Conservation (phyloP, 2,329 filamentous ascomycete genomes). For the Hymenoscyphus linearis region DNA sequence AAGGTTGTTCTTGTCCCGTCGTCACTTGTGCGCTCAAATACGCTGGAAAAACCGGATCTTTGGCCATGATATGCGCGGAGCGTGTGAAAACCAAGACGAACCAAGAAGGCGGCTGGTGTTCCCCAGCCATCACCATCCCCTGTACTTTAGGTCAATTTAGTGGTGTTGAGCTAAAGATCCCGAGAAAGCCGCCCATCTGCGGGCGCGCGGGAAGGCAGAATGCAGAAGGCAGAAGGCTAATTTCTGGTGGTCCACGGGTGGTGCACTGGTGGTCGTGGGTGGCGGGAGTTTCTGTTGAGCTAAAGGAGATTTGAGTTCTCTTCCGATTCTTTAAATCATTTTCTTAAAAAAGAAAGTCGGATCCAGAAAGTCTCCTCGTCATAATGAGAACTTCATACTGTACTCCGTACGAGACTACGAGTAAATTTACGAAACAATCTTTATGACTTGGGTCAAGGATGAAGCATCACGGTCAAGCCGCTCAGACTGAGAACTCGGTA, state of each 20-base stretch:
- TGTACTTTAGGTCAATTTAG: neutral
- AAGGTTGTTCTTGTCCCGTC: neutral
- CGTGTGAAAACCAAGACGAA: neutral
- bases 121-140: neutral
- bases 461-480: neutral
- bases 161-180: neutral
- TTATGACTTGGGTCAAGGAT: neutral
- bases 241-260: neutral
- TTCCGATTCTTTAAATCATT: neutral
- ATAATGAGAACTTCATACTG: too few relatives aligned
- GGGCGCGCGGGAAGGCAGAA: neutral
- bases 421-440: neutral
- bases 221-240: neutral
- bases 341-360: neutral
- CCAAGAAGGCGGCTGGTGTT: neutral
- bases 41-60: neutral
- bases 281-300: too few relatives aligned
- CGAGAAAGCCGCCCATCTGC: neutral
- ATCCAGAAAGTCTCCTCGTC: neutral
- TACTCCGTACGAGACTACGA: too few relatives aligned
- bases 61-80: neutral
- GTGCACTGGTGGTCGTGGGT: neutral
- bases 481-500: neutral
- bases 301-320: neutral
- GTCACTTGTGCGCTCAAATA: neutral